A percentile compares a stretch with the other conserved stretches of the same genome.
Evolutionary conservation across 148 eudicot genomes (phyloP).

Genomic region (Bassia scoparia): DNA sequence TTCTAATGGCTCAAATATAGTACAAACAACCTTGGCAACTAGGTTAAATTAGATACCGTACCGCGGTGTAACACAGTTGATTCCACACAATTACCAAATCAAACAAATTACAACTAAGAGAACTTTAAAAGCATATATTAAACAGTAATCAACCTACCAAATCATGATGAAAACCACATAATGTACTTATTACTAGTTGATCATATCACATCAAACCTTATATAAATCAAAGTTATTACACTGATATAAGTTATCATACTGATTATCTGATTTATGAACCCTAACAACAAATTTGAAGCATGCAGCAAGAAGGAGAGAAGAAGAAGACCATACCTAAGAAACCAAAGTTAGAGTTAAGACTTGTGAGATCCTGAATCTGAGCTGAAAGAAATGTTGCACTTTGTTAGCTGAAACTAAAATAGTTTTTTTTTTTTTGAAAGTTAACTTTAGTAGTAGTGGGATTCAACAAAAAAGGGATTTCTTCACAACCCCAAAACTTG

Average conservation of each 20-base stretch:
- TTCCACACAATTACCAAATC: neutral
- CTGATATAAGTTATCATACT: neutral
- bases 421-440: neutral
- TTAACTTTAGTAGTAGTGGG: neutral
- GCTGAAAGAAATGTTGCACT: slow-evolving; percentile 11
- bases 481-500: slow-evolving; percentile 14
- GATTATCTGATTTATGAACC: neutral
- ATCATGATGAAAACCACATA: neutral
- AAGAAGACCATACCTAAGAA: slow-evolving; percentile 15
- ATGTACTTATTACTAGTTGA: neutral
- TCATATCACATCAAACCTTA: neutral
- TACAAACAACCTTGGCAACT: neutral
- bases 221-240: neutral
- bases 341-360: slow-evolving; percentile 5
- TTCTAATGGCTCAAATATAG: too few relatives aligned
- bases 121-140: neutral
- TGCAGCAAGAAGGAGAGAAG: neutral
- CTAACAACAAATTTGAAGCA: neutral
- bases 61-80: neutral
- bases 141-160: neutral
- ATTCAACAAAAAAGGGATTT: slow-evolving; percentile 10
- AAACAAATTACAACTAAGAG: neutral
- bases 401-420: neutral
- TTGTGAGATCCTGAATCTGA: slow-evolving; percentile 20
- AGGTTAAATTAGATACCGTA: too few relatives aligned